phyloP scores from a whole-genome alignment of 768 basidiomycete genomes.

The Suillus lakei region DNA sequence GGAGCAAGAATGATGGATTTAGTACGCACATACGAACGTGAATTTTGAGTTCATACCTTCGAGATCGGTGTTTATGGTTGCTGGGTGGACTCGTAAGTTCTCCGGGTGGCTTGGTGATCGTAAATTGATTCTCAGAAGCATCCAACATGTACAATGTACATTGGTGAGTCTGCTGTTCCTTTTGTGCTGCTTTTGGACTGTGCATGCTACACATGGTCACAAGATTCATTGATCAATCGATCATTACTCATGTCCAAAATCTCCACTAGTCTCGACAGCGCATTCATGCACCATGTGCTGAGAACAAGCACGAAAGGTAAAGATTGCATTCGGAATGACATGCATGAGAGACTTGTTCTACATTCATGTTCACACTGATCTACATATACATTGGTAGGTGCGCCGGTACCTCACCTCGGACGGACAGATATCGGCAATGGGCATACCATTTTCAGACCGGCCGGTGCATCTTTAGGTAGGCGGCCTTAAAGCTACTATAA shows the following conservation, averaged over 20 bases:
- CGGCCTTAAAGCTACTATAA: not conserved
- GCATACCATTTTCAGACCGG: not conserved
- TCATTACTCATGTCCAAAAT: not conserved
- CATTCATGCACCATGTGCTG: not conserved
- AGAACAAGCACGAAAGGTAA: not conserved
- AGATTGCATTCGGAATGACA: slow-evolving; percentile 1
- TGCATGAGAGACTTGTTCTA: slow-evolving; percentile 3
- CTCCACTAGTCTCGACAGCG: not conserved
- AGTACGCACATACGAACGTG: not conserved
- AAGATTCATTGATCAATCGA: not conserved
- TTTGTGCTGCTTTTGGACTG: not conserved
- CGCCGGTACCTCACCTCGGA: not conserved
- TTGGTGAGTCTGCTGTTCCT: no score
- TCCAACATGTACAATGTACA: not conserved
- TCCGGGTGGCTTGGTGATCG: not conserved
- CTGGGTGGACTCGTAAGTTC: not conserved
- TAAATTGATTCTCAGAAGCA: not conserved
- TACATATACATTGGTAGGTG: not conserved
- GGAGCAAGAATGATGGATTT: slow-evolving; percentile 19
- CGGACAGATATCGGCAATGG: not conserved
- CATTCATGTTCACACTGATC: not conserved
- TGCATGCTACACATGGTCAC: not conserved
- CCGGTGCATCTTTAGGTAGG: not conserved
- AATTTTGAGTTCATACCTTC: not conserved
- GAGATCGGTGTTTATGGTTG: not conserved